A percentile compares a stretch with the other conserved stretches of the same genome.
These are phyloP conservation scores for Candida hungchunana DNA, from an alignment of 805 yeast species.

Conservation along the genomic window DNA sequence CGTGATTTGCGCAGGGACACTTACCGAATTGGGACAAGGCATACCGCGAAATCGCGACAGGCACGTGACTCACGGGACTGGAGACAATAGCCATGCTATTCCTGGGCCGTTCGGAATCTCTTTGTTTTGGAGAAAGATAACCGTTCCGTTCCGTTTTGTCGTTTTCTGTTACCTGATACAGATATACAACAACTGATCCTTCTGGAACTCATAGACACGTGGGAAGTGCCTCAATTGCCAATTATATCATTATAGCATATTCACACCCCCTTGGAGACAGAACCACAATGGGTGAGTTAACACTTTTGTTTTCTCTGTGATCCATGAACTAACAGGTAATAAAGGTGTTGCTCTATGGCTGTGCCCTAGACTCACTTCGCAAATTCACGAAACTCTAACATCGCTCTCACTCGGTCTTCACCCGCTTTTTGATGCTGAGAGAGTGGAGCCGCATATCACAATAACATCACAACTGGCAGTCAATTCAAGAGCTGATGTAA, in stretches of 20 bases:
- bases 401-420: slow-evolving; percentile 61
- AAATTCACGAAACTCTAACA: slow-evolving; percentile 50
- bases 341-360: slow-evolving; percentile 64
- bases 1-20: no score
- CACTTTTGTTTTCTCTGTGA: background rate
- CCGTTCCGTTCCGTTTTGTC: no score
- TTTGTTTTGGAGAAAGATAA: no score
- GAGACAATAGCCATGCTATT: no score
- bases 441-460: slow-evolving; percentile 74
- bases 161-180: no score
- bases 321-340: slow-evolving; percentile 3
- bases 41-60: no score
- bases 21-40: no score
- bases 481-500: slow-evolving; percentile 50
- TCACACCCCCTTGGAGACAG: background rate
- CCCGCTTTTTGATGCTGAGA: slow-evolving; percentile 67
- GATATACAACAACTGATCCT: no score
- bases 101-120: no score
- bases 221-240: no score
- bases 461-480: slow-evolving; percentile 58
- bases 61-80: no score
- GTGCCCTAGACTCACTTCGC: slow-evolving; percentile 55
- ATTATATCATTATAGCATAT: background rate
- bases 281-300: slow-evolving; percentile 10
- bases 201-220: background rate